Evolutionary conservation across 164 flowering plant genomes (phyloP), one percentile per base, ranked within the genome.

Genomic region (Paratinospora sagittata): DNA sequence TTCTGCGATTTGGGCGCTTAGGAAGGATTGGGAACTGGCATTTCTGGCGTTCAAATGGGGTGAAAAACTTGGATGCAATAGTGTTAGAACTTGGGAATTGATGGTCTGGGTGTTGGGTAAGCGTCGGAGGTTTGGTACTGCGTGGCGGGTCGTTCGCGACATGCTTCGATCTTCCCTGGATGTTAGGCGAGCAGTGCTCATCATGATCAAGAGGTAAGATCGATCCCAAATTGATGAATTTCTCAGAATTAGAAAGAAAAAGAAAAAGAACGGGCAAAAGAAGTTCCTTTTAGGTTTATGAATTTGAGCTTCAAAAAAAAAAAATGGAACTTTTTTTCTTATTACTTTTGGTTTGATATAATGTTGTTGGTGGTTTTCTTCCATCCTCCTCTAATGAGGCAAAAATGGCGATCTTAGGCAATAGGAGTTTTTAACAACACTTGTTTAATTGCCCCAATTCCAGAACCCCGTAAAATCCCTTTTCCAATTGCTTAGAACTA

Each of bases 201-300:
- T 84, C 70, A 77, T 94, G 91, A 88, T 94, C 63, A 91, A 90
- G 62, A 81, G 95, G 98, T 94, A 67, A 81, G 65, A 60, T n/a
- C 19, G 9, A 36, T 36, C 39, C 39, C 3, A 36, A 36, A n/a
- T n/a, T n/a, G n/a, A n/a, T n/a, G n/a, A n/a, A n/a, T n/a, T n/a
- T n/a, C n/a, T n/a, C n/a, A n/a, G n/a, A n/a, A n/a, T n/a, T n/a
- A n/a, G n/a, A n/a, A n/a, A n/a, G n/a, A n/a, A n/a, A n/a, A n/a
- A n/a, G n/a, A n/a, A n/a, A n/a, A n/a, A n/a, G n/a, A n/a, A n/a
- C n/a, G n/a, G n/a, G n/a, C n/a, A 36, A 36, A 36, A 8, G 39
- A 49, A 17, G 16, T 49, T 49, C 19, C 57, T 13, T 49, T 8
- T 49, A 17, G 19, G 19, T 49, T 49, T 17, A 49, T 13, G 57